Conservation (phyloP, 106 monocot species). For the Platanthera zijinensis region DNA sequence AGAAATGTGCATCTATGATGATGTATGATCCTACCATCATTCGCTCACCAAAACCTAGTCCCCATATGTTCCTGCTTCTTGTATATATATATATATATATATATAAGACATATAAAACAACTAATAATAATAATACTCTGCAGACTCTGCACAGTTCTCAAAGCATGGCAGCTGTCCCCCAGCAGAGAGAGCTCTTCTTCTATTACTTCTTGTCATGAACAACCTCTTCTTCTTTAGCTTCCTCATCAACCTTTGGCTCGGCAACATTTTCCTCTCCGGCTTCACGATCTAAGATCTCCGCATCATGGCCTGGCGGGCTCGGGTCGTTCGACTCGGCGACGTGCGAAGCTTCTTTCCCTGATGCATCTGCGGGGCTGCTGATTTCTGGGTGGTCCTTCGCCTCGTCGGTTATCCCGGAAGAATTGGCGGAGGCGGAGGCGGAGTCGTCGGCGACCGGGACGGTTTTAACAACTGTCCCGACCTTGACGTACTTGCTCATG, state of each 20-base stretch:
- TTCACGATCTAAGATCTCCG: neutral
- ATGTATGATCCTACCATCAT: no score
- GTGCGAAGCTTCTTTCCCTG: neutral
- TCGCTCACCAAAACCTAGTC: no score
- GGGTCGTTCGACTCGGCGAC: constrained; percentile 3
- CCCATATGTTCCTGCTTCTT: no score
- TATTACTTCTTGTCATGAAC: neutral
- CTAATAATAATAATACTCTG: no score
- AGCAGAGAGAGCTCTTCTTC: no score
- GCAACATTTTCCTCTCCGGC: neutral
- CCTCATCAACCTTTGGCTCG: neutral
- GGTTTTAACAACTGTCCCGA: constrained; percentile 50
- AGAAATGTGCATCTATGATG: no score
- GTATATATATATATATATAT: no score
- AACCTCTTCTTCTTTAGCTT: neutral
- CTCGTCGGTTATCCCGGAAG: neutral
- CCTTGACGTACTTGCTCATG: constrained; percentile 77
- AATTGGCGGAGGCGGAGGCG: neutral
- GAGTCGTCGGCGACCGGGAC: constrained; percentile 8
- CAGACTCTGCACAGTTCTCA: no score
- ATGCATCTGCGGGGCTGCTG: neutral
- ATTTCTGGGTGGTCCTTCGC: constrained; percentile 1
- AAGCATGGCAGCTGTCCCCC: no score
- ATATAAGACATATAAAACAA: no score
- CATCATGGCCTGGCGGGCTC: neutral